phyloP scores from a whole-genome alignment of 208 protist genomes.

The Wallacemonas sp. region DNA sequence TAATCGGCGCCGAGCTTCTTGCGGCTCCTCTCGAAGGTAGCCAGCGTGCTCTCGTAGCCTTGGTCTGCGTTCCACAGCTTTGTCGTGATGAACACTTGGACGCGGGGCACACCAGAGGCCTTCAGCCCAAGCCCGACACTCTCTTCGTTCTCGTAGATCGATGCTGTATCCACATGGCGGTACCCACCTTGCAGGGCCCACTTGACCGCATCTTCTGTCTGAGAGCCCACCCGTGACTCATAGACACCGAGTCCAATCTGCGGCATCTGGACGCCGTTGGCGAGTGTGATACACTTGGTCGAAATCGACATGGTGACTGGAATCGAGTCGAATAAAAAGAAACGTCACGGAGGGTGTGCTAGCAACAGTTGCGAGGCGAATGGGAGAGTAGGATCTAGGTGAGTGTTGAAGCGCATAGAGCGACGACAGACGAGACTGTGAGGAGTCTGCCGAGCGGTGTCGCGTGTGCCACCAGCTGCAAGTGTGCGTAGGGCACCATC shows the following conservation, averaged over 20 bases:
- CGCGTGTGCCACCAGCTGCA: no score
- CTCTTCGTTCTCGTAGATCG: constrained; percentile 81
- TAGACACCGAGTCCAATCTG: constrained; percentile 52
- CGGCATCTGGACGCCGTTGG: constrained; percentile 72
- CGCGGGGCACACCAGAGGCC: constrained; percentile 60
- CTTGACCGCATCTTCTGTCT: constrained; percentile 40
- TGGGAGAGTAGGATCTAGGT: no score
- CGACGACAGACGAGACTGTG: no score
- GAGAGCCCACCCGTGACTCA: constrained; percentile 21
- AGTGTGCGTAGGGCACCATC: no score
- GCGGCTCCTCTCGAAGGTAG: constrained; percentile 64
- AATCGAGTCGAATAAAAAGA: no score
- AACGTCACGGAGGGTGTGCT: no score
- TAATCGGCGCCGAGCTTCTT: constrained; percentile 90
- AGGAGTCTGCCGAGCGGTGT: no score
- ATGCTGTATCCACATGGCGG: constrained; percentile 85
- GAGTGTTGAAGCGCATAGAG: no score
- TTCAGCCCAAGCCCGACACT: constrained; percentile 54
- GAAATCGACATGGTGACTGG: background rate
- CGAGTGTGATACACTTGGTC: constrained; percentile 35
- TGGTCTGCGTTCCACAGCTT: constrained; percentile 85
- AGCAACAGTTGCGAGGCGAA: no score
- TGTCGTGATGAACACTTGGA: constrained; percentile 88
- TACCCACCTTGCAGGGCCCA: constrained; percentile 77
- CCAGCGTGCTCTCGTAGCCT: constrained; percentile 62